These are phyloP conservation scores for Penstemon eatonii DNA, from an alignment of 257 asterid species.

Conservation along the genomic window DNA sequence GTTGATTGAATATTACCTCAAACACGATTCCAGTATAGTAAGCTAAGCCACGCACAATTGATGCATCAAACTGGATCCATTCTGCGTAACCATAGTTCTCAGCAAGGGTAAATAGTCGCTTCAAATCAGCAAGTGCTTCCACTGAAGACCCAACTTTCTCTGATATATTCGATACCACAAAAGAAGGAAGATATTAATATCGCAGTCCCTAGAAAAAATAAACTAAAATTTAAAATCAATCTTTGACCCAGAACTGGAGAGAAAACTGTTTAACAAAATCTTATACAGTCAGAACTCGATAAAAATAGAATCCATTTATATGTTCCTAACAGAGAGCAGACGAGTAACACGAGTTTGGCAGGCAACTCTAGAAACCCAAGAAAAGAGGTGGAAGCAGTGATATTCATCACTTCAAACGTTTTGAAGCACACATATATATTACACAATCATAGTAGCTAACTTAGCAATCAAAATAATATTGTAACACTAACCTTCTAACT, in stretches of 20 bases:
- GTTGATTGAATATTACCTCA: conserved; percentile 52
- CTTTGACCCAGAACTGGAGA: not conserved
- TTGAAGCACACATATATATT: not conserved
- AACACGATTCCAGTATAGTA: conserved; percentile 96
- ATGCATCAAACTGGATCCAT: conserved; percentile 99
- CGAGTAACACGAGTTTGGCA: not conserved
- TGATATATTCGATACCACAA: conserved; percentile 32
- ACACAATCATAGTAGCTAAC: conserved; percentile 13
- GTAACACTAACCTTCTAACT: conserved; percentile 70
- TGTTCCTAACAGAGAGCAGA: not conserved
- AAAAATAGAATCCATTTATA: not conserved
- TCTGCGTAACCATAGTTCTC: conserved; percentile 84
- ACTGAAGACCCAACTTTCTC: conserved; percentile 80
- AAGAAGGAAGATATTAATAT: not conserved
- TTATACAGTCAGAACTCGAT: not conserved
- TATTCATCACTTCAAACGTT: conserved; percentile 5
- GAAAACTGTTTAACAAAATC: conserved; percentile 2
- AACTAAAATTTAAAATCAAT: not conserved
- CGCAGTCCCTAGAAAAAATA: not conserved
- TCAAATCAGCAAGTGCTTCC: conserved; percentile 81
- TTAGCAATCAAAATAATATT: conserved; percentile 11
- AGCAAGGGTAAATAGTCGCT: conserved; percentile 79
- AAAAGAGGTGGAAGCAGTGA: not conserved
- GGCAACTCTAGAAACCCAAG: conserved; percentile 1
- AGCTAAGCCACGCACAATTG: conserved; percentile 92